These are phyloP conservation scores for Rosa chinensis DNA, from an alignment of 306 rosid species.

Conservation along the genomic window DNA sequence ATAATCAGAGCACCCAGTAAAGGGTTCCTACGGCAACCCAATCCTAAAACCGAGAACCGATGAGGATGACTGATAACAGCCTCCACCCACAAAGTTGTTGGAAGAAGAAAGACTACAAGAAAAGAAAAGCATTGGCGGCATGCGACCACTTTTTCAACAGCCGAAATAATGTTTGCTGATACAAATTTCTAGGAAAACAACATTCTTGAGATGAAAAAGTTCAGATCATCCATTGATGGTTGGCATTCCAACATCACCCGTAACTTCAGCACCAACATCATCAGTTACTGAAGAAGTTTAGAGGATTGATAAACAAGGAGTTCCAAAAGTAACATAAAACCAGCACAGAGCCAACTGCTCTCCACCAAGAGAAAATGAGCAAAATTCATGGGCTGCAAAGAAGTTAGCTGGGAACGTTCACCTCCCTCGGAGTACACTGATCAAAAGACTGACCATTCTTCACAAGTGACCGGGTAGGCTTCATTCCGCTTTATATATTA, in stretches of 20 bases:
- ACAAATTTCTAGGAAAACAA: background rate
- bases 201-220: background rate
- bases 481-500: background rate
- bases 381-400: constrained; percentile 4
- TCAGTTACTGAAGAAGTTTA: background rate
- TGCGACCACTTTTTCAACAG: background rate
- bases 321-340: constrained; percentile 11
- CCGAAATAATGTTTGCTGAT: background rate
- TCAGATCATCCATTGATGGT: constrained; percentile 13
- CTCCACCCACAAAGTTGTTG: constrained; percentile 1
- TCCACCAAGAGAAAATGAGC: constrained; percentile 5
- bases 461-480: background rate
- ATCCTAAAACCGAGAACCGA: background rate
- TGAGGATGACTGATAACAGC: background rate
- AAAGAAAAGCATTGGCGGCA: background rate
- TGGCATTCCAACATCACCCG: constrained; percentile 16
- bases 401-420: background rate
- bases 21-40: too few relatives aligned
- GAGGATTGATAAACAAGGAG: constrained; percentile 2
- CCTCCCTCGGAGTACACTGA: background rate
- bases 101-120: background rate
- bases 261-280: background rate
- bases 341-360: constrained; percentile 16
- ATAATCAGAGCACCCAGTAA: too few relatives aligned
- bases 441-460: background rate